A percentile compares a stretch with the other conserved stretches of the same genome.
These are phyloP conservation scores for Pyrenophora tritici-repentis DNA, from an alignment of 2,329 filamentous ascomycete genomes.

Conservation along the genomic window DNA sequence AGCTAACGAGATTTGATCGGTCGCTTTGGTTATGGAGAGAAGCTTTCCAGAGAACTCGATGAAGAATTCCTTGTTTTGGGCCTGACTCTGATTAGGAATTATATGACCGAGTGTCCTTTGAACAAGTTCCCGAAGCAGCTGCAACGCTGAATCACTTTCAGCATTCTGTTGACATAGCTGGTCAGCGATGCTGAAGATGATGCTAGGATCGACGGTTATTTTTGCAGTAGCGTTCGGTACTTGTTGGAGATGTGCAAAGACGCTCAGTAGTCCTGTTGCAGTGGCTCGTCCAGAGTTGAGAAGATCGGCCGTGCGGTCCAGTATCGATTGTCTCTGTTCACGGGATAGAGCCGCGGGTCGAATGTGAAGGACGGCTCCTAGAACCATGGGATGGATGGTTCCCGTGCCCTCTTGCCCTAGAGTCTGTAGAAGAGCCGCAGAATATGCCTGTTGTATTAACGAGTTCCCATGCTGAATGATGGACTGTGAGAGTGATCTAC, in stretches of 20 bases:
- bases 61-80: conserved; percentile 40
- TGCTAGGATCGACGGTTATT: conserved; percentile 31
- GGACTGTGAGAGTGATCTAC: conserved; percentile 26
- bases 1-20: conserved; percentile 26
- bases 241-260: conserved; percentile 41
- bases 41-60: conserved; percentile 33
- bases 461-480: conserved; percentile 28
- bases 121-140: conserved; percentile 34
- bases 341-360: conserved; percentile 34
- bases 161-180: conserved; percentile 22
- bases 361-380: conserved; percentile 29
- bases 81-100: conserved; percentile 41
- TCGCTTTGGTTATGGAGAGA: conserved; percentile 23
- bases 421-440: conserved; percentile 23
- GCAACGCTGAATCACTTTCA: conserved; percentile 19
- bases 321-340: conserved; percentile 38
- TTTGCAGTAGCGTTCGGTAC: conserved; percentile 45
- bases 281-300: conserved; percentile 14
- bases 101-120: conserved; percentile 36
- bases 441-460: conserved; percentile 26
- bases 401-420: conserved; percentile 13
- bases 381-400: conserved; percentile 13
- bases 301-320: conserved; percentile 35
- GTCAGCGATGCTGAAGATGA: conserved; percentile 38
- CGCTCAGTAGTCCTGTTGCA: conserved; percentile 23